Base-by-base conservation (phyloP, 2,329 filamentous ascomycete genomes). In the Aspergillus sp. region DNA sequence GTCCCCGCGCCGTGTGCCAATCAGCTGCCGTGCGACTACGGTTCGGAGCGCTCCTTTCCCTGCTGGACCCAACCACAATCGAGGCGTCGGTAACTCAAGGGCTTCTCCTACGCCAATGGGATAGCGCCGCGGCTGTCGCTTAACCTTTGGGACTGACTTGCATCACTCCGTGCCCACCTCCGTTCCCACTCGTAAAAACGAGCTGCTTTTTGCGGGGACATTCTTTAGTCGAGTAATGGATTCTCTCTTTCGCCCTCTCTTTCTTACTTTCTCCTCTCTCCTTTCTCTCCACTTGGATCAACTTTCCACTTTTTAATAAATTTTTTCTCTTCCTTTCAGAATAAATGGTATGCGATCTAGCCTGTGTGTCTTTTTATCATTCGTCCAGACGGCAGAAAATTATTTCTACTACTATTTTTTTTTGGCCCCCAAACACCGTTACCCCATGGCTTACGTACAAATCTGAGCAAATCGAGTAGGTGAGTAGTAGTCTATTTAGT, bases 21-120 rank as follows among this genome's bases (percentile, higher is more conserved):
- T 58, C 57, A 63, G 38, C 69, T 65, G 68, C 66, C 69, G 69
- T 70, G 68, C 67, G 65, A 70, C 67, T 67, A 72, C 70, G 71
- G 71, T 69, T 71, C 71, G 72, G 72, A 68, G 71, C 70, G 70
- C 65, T 67, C 63, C 66, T 66, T 70, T 63, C 56, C 59, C 54
- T 62, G 58, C 60, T 64, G 56, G 60, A 54, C 47, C 62, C 58
- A 64, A 59, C 63, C 59, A 59, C 51, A 55, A 43, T 49, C 21
- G 55, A 55, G 55, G 45, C 32, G 25, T 38, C 49, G 43, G 43
- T 52, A 49, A 62, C 53, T 49, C 41, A 54, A 58, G 55, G 51
- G 51, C 45, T 53, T 17, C 10, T n/a, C 25, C 23, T 50, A 19
- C 32, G n/a, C 56, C 59, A 63, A 61, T 62, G 36, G 30, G 15